phyloP scores from a whole-genome alignment of 228 moss, liverwort and hornwort genomes.

The Sphagnum fallax region DNA sequence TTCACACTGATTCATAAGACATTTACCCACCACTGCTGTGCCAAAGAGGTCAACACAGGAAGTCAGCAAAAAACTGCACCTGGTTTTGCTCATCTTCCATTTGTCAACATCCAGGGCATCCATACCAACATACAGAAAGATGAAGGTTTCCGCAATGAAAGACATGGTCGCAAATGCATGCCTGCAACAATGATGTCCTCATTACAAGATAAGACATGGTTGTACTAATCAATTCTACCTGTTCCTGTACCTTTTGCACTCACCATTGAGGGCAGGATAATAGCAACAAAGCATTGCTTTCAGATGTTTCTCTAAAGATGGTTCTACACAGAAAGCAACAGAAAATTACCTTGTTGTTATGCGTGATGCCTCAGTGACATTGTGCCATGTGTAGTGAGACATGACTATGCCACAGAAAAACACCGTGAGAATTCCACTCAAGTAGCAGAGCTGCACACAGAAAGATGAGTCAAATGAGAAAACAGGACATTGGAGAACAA shows the following conservation, averaged over 20 bases:
- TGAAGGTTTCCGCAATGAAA: slow-evolving; percentile 76
- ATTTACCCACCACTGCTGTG: no score
- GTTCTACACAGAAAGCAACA: no score
- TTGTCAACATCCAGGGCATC: slow-evolving; percentile 76
- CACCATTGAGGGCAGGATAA: no score
- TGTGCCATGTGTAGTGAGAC: slow-evolving; percentile 93
- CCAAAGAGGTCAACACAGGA: no score
- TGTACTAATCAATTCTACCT: no score
- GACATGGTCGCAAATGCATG: slow-evolving; percentile 82
- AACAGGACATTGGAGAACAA: no score
- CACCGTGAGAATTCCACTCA: slow-evolving; percentile 82
- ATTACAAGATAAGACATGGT: no score
- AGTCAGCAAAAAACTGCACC: no score
- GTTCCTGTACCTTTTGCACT: no score
- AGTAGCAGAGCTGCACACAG: slow-evolving; percentile 40
- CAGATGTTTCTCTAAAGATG: no score
- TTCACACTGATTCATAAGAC: no score
- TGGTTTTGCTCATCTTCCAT: slow-evolving; percentile 37
- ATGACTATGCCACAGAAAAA: slow-evolving; percentile 90
- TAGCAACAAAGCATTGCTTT: no score
- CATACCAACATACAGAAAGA: slow-evolving; percentile 84
- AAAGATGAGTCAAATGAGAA: not conserved
- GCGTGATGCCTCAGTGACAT: slow-evolving; percentile 71
- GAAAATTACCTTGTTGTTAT: slow-evolving; percentile 42
- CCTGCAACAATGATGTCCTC: slow-evolving; percentile 9